Base-by-base conservation (phyloP, 106 monocot genomes). In the Apostasia shenzhenica region DNA sequence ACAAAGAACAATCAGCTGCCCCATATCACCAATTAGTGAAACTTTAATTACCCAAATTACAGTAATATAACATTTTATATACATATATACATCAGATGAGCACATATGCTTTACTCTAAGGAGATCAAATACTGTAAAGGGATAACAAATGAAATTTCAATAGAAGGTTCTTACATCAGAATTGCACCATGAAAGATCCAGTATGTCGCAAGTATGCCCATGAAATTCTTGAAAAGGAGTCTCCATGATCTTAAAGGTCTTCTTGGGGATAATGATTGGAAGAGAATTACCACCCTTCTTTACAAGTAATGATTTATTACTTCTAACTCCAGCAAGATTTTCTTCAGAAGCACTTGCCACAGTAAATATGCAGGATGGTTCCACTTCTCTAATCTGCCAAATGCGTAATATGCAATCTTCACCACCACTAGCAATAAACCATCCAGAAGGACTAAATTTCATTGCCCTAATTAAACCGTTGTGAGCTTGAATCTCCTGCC, bases 161-260 rank as follows among this genome's bases (percentile, higher is more conserved):
- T 26, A 26, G 26, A 26, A 26, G 26, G 26, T 26, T 75, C 94
- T 90, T 63, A 94, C 94, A 70, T 88, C 74, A 77, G 84, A 79
- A 2, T 75, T 72, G 37, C 90, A 94, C 94, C 94, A 94, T 6
- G 84, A 79, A 39, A 94, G 71, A 63, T 94, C 94, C 63, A 94
- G 73, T 48, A 94, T 75, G 62, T 78, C 87, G 79, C 78, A 70
- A 6, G 61, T 66, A 75, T 94, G 94, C 2, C 90, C 90, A 78
- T 39, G 59, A 70, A 82, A 84, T 68, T 87, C 80, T 39, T 83
- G 87, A 39, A 84, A 9, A 8, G 94, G 90, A 63, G 70, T 75
- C 26, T 94, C 83, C 14, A 75, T 59, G 63, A 94, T 82, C 66
- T 56, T 80, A 70, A 87, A 87, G 59, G 79, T 67, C 59, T 76